Evolutionary conservation across 352 stramenopile species (phyloP), one percentile per base, ranked within the genome.

Genomic region (Phytophthora pistaciae): DNA sequence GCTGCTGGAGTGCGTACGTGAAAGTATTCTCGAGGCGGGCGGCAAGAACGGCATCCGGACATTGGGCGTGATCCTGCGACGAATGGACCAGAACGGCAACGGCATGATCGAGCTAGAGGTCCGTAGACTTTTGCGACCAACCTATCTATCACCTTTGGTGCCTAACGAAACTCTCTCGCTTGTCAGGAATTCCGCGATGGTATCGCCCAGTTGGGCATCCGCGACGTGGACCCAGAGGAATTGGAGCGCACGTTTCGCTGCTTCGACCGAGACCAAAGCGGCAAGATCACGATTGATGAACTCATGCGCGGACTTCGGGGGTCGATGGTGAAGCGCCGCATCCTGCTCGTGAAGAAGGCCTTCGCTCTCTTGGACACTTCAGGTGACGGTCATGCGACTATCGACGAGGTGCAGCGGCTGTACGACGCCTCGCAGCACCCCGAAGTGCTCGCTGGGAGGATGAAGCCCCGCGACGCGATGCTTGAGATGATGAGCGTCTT

Each of bases 281-380:
- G 92, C 13, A 85, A 80, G 29, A 92, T 98, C 64, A 95, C 88
- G 7, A 80, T 96, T 21, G 84, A 96, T 29, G 95, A 98, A 66
- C 92, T 98, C 36, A 81, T 98, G 63, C 84, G 91, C 23, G 92
- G 87, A 3, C 77, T 98, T 20, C 78, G 91, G 87, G 85, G 89
- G 23, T 74, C 83, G 1, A 95, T 98, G 81, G 64, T 69, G 29
- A 90, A 96, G 68, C 74, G 85, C 27, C 77, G 95, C 3, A 85
- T 96, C 57, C 71, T 91, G 62, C 68, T 98, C n/a, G 85, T 98
- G 25, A 87, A 92, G 55, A 71, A 93, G 55, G 94, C 94, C 3
- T 98, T 98, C 54, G 75, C 82, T 0, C 65, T 78, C 7, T 69
- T 96, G 10, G 85, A 94, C 64, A 84, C 74, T n/a, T 90, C 83